Conservation (phyloP, 495 filamentous ascomycete genomes). For the Trichoderma reesei region DNA sequence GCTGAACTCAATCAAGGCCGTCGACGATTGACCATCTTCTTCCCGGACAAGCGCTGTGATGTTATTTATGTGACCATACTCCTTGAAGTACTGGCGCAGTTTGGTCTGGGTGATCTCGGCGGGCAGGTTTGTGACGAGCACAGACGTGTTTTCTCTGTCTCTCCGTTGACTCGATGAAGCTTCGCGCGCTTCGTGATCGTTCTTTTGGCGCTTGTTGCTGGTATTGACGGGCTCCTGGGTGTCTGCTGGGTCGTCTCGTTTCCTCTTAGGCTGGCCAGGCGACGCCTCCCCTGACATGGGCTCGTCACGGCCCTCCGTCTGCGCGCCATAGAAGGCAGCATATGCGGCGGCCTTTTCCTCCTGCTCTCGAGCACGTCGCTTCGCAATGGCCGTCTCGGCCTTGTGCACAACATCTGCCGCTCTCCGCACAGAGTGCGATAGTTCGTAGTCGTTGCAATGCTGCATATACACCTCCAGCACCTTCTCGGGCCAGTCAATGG, state of each 20-base stretch:
- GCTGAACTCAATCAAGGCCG: constrained; percentile 78
- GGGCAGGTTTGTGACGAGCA: constrained; percentile 72
- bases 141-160: constrained; percentile 80
- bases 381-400: constrained; percentile 49
- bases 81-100: constrained; percentile 80
- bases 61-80: constrained; percentile 74
- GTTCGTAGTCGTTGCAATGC: constrained; percentile 82
- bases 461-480: constrained; percentile 71
- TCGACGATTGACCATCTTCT: constrained; percentile 42
- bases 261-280: constrained; percentile 51
- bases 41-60: constrained; percentile 52
- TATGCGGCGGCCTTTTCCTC: constrained; percentile 42
- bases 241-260: constrained; percentile 46
- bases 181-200: constrained; percentile 32
- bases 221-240: constrained; percentile 19
- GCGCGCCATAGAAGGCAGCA: constrained; percentile 26
- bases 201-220: constrained; percentile 50
- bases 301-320: constrained; percentile 22
- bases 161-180: constrained; percentile 38
- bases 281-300: constrained; percentile 18
- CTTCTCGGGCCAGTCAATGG: constrained; percentile 87
- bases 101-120: constrained; percentile 54
- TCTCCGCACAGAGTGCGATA: constrained; percentile 56
- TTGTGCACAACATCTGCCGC: constrained; percentile 61
- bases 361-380: constrained; percentile 57